Conservation (phyloP, 2,329 filamentous ascomycete genomes). For the Nothophaeocryptopus gaeumannii region DNA sequence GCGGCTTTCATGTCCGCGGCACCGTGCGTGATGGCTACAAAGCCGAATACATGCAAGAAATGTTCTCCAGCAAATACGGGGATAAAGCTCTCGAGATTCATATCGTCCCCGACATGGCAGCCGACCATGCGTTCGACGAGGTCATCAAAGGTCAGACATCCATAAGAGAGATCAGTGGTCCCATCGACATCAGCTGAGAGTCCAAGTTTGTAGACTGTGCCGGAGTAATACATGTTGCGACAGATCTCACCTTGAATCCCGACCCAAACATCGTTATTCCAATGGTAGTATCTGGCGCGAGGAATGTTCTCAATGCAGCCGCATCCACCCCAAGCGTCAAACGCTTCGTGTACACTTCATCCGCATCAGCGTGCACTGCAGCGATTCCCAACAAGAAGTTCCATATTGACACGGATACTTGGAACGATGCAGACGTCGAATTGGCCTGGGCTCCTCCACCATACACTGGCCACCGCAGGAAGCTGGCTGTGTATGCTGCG, state of each 20-base stretch:
- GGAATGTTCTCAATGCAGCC: not conserved
- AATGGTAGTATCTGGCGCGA: not conserved
- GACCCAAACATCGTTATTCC: constrained; percentile 5
- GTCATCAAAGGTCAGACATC: constrained; percentile 1
- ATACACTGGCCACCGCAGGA: not conserved
- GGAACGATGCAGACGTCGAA: constrained; percentile 1
- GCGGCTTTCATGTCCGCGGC: constrained; percentile 2
- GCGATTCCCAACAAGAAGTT: not conserved
- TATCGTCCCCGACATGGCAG: constrained; percentile 1
- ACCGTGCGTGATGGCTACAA: not conserved
- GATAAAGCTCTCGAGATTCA: not conserved
- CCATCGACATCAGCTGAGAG: not conserved
- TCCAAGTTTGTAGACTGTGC: not conserved
- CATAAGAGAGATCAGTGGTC: not conserved
- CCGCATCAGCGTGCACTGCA: too few species aligned
- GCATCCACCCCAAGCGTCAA: not conserved
- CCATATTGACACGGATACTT: not conserved
- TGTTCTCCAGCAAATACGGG: not conserved
- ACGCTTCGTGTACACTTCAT: constrained; percentile 3
- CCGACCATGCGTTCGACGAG: not conserved
- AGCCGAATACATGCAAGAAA: not conserved
- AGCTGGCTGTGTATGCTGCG: not conserved
- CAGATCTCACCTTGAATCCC: constrained; percentile 3
- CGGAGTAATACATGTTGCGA: constrained; percentile 1
- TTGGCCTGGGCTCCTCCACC: not conserved